Conservation (phyloP, 495 filamentous ascomycete species). For the Evernia prunastri region DNA sequence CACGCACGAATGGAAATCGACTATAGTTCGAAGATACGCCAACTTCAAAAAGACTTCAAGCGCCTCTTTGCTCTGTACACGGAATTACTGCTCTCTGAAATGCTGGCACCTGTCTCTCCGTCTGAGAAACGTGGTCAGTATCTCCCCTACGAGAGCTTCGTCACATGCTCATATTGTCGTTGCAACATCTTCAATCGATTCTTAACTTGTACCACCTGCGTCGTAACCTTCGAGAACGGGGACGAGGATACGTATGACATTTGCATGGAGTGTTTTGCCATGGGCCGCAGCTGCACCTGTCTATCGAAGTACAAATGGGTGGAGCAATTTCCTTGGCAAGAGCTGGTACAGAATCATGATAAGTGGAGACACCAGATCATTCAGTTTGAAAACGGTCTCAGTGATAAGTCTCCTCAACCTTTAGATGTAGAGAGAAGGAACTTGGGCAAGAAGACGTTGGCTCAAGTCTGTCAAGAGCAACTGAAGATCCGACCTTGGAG, state of each 20-base stretch:
- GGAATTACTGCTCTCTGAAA: slow-evolving; percentile 73
- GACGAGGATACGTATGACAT: slow-evolving; percentile 82
- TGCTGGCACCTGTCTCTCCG: slow-evolving; percentile 57
- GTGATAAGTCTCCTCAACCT: slow-evolving; percentile 54
- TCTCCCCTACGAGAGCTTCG: slow-evolving; percentile 72
- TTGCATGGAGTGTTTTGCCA: slow-evolving; percentile 93
- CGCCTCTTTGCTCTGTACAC: slow-evolving; percentile 70
- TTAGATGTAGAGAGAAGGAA: slow-evolving; percentile 58
- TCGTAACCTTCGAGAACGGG: slow-evolving; percentile 47
- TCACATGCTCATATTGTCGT: slow-evolving; percentile 92
- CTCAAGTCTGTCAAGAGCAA: slow-evolving; percentile 86
- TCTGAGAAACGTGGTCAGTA: slow-evolving; percentile 62
- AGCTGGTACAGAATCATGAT: slow-evolving; percentile 72
- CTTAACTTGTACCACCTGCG: slow-evolving; percentile 78
- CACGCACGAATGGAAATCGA: slow-evolving; percentile 25
- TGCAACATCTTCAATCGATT: slow-evolving; percentile 98
- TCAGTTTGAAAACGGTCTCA: slow-evolving; percentile 53
- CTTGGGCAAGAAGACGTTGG: slow-evolving; percentile 65
- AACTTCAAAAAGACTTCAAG: slow-evolving; percentile 71
- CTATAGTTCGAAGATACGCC: slow-evolving; percentile 49
- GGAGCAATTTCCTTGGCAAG: slow-evolving; percentile 82
- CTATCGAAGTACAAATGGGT: slow-evolving; percentile 81
- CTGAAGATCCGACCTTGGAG: slow-evolving; percentile 62
- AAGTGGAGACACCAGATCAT: slow-evolving; percentile 72
- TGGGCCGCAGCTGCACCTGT: slow-evolving; percentile 87